These are phyloP conservation scores for Sporothrix mexicana DNA, from an alignment of 2,329 filamentous ascomycete species.

Conservation along the genomic window DNA sequence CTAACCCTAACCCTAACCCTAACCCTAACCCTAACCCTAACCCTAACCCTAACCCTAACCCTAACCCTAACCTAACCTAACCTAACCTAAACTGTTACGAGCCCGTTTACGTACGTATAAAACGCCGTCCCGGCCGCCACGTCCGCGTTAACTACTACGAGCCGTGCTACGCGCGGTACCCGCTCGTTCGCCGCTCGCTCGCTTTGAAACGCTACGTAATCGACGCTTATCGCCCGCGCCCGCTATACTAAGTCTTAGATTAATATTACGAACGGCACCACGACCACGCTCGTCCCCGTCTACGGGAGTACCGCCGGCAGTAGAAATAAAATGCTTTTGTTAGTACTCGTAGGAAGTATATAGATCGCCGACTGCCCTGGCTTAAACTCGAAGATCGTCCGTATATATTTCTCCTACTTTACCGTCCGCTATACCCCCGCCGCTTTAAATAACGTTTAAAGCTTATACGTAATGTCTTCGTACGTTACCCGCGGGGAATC, in stretches of 20 bases:
- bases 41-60: too few relatives aligned
- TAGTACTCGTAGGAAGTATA: neutral
- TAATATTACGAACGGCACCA: too few relatives aligned
- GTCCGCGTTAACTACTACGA: neutral
- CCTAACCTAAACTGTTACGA: too few relatives aligned
- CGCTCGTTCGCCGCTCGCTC: neutral
- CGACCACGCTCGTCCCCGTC: too few relatives aligned
- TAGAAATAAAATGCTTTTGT: slow-evolving; percentile 1
- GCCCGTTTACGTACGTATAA: too few relatives aligned
- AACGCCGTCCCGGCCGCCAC: neutral
- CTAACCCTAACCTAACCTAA: too few relatives aligned
- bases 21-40: too few relatives aligned
- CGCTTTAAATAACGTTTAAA: neutral
- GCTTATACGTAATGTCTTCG: too few relatives aligned
- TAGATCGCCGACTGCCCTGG: neutral
- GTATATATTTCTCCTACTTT: too few relatives aligned
- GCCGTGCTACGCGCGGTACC: neutral
- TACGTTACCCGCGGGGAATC: too few relatives aligned
- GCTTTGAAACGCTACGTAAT: neutral
- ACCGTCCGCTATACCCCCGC: neutral
- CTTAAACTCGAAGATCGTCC: neutral
- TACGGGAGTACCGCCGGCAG: neutral
- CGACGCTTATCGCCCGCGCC: neutral
- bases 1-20: too few relatives aligned
- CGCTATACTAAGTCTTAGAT: too few relatives aligned